Base-by-base conservation (phyloP, 2,329 filamentous ascomycete species). In the Ophiobolus disseminans region DNA sequence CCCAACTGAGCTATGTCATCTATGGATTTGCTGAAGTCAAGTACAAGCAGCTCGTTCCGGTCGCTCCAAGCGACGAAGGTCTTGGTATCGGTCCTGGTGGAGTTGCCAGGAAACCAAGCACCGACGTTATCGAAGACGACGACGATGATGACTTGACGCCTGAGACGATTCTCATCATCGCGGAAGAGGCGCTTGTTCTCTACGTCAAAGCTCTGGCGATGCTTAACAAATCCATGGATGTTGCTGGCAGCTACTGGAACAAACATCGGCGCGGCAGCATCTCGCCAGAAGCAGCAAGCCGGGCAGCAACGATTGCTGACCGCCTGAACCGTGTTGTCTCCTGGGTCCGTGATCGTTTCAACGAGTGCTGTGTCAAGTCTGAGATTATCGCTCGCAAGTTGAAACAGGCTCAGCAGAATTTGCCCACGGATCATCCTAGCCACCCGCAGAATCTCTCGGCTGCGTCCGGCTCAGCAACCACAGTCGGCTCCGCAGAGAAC, bases 1-100 rank as follows among this genome's bases (percentile, higher is more conserved):
- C 94, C 1, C 94, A 91, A 23, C 83, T 92, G 30, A 97, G 92
- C 68, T 92, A 99, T 71, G 94, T 97, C 36, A 92, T 99, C 2
- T 99, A 92, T 70, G 92, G 93, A 3, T 97, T 99, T 73, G 94
- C 94, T 5, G 93, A 99, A 75, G 93, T 99, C 68, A 99, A 99
- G 74, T 97, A 95, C 75, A 94, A 95, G 73, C 94, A 99, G 73
- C 82, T 99, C n/a, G 85, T 97, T 40, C 94, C 94, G 3, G 78
- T 94, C 35, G 86, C 90, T 1, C 94, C 93, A 1, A 83, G 82
- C 58, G 86, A 90, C 39, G 85, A 88, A 58, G 86, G 85, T 5
- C 80, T 91, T 3, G 86, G 87, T 5, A 76, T 80, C 34, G 76
- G 75, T 40, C 70, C 73, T 41, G 85, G 86, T 11, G 73, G 82